A percentile compares a stretch with the other conserved stretches of the same genome.
These are phyloP conservation scores for Trichosporon coremiiforme DNA, from an alignment of 1,284 basidiomycete genomes.

Conservation along the genomic window DNA sequence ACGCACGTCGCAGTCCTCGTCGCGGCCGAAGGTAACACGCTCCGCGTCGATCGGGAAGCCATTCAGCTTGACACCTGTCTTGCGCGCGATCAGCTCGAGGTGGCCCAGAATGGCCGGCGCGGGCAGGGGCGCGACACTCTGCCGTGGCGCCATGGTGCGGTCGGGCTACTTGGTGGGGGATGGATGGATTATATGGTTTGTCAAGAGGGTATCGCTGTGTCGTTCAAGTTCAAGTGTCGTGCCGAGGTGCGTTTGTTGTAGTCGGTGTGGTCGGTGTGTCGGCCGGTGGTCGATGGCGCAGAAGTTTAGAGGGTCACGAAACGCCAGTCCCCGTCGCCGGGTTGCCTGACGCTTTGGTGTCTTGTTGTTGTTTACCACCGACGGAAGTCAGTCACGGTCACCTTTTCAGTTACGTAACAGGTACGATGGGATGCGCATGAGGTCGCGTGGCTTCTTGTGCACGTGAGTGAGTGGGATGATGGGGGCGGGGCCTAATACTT, in stretches of 20 bases:
- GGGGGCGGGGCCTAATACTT: too few species aligned
- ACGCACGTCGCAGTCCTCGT: conserved; percentile 49
- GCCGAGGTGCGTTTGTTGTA: background rate
- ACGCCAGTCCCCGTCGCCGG: too few species aligned
- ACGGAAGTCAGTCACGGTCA: conserved; percentile 14
- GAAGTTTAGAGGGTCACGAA: background rate
- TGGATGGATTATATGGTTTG: background rate
- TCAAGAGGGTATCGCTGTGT: background rate
- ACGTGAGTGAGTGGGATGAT: background rate
- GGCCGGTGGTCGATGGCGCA: background rate
- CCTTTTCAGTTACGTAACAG: background rate
- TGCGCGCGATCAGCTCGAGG: conserved; percentile 41
- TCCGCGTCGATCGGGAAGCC: conserved; percentile 45
- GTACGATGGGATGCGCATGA: background rate
- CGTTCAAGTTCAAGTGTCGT: background rate
- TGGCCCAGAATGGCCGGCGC: conserved; percentile 34
- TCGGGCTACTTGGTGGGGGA: background rate
- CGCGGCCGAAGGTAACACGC: conserved; percentile 49
- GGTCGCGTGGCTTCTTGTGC: background rate
- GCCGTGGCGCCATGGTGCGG: background rate
- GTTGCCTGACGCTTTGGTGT: background rate
- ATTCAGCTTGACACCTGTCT: conserved; percentile 39
- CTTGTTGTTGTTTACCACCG: conserved; percentile 13
- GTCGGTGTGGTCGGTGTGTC: conserved; percentile 10
- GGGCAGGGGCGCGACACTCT: background rate